Conservation (phyloP, 75 land plant genomes). For the Larix kaempferi region DNA sequence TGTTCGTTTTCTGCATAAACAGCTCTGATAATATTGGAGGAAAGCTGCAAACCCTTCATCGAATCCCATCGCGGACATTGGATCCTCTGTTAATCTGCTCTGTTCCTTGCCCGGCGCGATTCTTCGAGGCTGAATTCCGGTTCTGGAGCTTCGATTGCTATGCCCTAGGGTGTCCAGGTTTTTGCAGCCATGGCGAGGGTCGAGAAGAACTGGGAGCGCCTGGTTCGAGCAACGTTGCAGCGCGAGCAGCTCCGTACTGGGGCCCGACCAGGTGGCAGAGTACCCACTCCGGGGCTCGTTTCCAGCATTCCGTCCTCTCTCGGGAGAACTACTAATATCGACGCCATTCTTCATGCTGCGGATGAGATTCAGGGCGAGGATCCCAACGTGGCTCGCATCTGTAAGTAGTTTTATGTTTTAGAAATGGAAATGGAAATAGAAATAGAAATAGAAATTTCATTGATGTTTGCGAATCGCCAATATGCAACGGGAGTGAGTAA, state of each 20-base stretch:
- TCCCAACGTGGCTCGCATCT: constrained; percentile 71
- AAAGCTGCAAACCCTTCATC: too few species aligned
- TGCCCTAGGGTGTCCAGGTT: too few species aligned
- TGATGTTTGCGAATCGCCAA: background rate
- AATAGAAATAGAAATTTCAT: too few species aligned
- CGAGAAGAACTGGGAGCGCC: constrained; percentile 66
- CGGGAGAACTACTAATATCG: constrained; percentile 55
- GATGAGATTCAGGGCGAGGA: constrained; percentile 74
- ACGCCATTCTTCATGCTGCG: constrained; percentile 74
- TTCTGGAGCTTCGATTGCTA: too few species aligned
- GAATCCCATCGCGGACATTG: too few species aligned
- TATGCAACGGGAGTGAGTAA: too few species aligned
- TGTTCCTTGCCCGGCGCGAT: too few species aligned
- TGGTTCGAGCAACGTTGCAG: constrained; percentile 63
- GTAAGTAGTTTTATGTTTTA: constrained; percentile 32
- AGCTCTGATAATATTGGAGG: too few species aligned
- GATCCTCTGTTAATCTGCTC: too few species aligned
- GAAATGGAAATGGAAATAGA: background rate
- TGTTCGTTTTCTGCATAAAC: too few species aligned
- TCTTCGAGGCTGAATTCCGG: too few species aligned
- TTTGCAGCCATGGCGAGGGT: constrained; percentile 28
- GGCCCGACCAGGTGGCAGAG: constrained; percentile 29
- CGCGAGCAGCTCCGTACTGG: constrained; percentile 57
- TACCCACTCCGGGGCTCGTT: constrained; percentile 34
- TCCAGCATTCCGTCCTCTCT: constrained; percentile 71